Evolutionary conservation across 2,329 filamentous ascomycete species (phyloP).

Genomic region (Colletotrichum sp.): DNA sequence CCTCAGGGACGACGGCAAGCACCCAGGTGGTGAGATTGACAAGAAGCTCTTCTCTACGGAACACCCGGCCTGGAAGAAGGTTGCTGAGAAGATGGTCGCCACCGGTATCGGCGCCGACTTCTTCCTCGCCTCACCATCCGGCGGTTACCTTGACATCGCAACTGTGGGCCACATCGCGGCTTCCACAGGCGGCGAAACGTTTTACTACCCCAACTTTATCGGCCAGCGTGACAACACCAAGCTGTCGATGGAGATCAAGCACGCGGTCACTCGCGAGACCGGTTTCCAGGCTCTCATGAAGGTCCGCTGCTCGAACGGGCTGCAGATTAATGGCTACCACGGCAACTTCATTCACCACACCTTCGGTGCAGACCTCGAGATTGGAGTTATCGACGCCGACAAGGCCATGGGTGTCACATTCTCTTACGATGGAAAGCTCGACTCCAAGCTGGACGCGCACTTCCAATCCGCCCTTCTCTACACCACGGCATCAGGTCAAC

Average conservation of each 20-base stretch:
- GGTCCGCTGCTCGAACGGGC: conserved; percentile 94
- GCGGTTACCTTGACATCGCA: conserved; percentile 90
- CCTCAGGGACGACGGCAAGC: conserved; percentile 86
- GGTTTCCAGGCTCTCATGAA: conserved; percentile 98
- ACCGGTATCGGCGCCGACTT: conserved; percentile 89
- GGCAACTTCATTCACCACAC: conserved; percentile 97
- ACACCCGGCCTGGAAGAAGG: conserved; percentile 85
- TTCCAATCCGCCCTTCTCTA: conserved; percentile 96
- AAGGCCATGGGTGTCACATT: conserved; percentile 93
- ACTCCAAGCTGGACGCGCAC: conserved; percentile 93
- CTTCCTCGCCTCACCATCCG: conserved; percentile 90
- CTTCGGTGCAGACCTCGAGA: conserved; percentile 92
- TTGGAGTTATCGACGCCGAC: conserved; percentile 90
- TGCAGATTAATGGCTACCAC: conserved; percentile 93
- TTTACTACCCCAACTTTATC: conserved; percentile 97
- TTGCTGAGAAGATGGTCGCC: conserved; percentile 86
- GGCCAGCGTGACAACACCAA: conserved; percentile 84
- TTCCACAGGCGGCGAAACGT: conserved; percentile 92
- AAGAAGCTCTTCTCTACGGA: conserved; percentile 93
- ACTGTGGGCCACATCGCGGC: conserved; percentile 89
- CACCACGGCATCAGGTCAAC: conserved; percentile 87
- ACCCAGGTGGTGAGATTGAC: conserved; percentile 85
- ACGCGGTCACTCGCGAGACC: conserved; percentile 86
- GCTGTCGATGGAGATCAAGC: conserved; percentile 83
- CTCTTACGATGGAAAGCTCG: conserved; percentile 96